Conservation (phyloP, 2,329 filamentous ascomycete species). For the Ophiosphaerella herpotricha region DNA sequence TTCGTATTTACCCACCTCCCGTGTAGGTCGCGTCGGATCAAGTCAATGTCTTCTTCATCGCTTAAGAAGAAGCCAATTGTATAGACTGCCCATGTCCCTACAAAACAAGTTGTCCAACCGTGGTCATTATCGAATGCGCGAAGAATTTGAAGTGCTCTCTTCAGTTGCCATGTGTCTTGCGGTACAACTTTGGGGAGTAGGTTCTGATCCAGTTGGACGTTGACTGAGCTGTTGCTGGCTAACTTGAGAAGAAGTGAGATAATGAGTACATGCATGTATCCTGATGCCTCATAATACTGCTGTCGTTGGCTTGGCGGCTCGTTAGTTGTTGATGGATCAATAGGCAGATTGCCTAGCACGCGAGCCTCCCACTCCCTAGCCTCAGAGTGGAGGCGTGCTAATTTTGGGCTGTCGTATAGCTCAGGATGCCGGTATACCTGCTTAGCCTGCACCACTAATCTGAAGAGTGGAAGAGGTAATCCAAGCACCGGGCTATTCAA, state of each 20-base stretch:
- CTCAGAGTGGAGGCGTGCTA: conserved; percentile 9
- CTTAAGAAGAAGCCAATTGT: conserved; percentile 15
- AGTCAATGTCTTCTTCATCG: conserved; percentile 4
- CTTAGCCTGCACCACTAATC: conserved; percentile 15
- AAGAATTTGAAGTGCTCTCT: conserved; percentile 12
- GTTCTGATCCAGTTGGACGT: background rate
- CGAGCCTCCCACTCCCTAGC: conserved; percentile 17
- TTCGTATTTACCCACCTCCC: conserved; percentile 10
- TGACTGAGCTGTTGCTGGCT: background rate
- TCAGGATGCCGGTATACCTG: conserved; percentile 11
- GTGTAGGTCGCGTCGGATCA: conserved; percentile 9
- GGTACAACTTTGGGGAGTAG: conserved; percentile 4
- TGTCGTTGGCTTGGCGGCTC: conserved; percentile 3
- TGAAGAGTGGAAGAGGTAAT: conserved; percentile 14
- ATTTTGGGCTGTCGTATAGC: background rate
- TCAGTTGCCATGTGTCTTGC: conserved; percentile 13
- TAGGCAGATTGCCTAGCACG: conserved; percentile 7
- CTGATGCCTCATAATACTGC: conserved; percentile 11
- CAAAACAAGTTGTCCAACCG: conserved; percentile 13
- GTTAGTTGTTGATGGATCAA: conserved; percentile 5
- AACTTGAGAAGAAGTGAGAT: conserved; percentile 18
- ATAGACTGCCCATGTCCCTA: conserved; percentile 19
- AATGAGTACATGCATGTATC: conserved; percentile 17
- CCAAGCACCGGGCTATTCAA: conserved; percentile 23
- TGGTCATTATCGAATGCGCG: conserved; percentile 3